Conservation (phyloP, 768 basidiomycete genomes). For the Filobasidium floriforme region DNA sequence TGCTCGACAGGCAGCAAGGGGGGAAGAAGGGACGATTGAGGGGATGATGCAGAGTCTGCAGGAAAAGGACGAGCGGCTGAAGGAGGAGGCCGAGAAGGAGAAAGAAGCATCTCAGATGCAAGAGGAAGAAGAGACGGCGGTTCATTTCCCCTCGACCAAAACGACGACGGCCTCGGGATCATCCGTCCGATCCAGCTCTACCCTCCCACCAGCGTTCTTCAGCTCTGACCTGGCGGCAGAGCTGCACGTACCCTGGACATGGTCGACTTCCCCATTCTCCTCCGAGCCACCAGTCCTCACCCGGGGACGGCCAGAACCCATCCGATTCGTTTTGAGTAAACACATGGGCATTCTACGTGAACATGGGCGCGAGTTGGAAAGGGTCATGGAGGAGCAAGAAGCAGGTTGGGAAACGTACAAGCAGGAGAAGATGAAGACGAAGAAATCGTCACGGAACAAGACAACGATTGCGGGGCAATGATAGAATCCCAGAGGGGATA, state of each 20-base stretch:
- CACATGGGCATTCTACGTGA: not conserved
- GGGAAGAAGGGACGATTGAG: not conserved
- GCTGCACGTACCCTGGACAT: not conserved
- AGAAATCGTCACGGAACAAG: too few relatives aligned
- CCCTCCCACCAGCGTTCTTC: not conserved
- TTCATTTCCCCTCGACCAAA: too few relatives aligned
- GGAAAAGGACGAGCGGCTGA: not conserved
- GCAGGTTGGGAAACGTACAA: not conserved
- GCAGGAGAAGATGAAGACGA: too few relatives aligned
- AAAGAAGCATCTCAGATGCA: not conserved
- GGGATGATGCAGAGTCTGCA: not conserved
- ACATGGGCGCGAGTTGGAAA: not conserved
- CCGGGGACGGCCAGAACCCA: not conserved
- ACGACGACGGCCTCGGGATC: not conserved
- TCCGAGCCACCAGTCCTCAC: not conserved
- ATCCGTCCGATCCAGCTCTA: not conserved
- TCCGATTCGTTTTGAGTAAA: not conserved
- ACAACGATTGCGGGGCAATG: too few relatives aligned
- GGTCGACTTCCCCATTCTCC: not conserved
- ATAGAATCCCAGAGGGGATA: too few relatives aligned
- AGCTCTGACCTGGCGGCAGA: not conserved
- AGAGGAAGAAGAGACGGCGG: not conserved
- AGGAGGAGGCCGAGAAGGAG: not conserved
- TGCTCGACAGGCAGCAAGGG: not conserved
- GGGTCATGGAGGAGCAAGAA: not conserved